Evolutionary conservation across 768 basidiomycete genomes (phyloP).

Genomic region (Kwoniella shandongensis): DNA sequence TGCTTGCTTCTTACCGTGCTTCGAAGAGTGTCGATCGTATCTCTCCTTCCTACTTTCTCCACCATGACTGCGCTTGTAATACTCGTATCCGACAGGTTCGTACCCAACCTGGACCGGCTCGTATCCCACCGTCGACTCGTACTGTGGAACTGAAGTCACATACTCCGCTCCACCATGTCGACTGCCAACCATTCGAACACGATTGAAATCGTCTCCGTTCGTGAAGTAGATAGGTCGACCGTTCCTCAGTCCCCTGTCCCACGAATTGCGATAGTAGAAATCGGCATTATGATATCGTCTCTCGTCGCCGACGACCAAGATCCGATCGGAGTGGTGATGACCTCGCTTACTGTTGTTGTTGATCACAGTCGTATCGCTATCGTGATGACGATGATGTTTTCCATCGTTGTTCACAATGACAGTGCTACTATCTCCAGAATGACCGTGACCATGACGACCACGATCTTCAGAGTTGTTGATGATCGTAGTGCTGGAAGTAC

Average conservation of each 20-base stretch:
- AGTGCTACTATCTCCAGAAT: constrained; percentile 8
- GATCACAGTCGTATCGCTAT: constrained; percentile 2
- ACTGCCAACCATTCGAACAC: constrained; percentile 15
- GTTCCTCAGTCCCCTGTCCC: constrained; percentile 12
- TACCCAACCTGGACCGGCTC: not conserved
- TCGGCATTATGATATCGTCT: constrained; percentile 21
- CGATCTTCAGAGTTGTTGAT: constrained; percentile 12
- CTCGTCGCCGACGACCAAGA: constrained; percentile 18
- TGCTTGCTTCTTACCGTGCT: not conserved
- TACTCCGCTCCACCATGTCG: not conserved
- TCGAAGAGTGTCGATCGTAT: not conserved
- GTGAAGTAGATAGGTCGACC: constrained; percentile 24
- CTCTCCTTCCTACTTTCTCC: not conserved
- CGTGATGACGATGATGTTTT: constrained; percentile 2
- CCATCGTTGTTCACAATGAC: constrained; percentile 2
- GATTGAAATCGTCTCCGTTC: constrained; percentile 19
- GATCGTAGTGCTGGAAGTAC: constrained; percentile 9
- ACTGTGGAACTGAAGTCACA: constrained; percentile 1
- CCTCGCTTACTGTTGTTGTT: constrained; percentile 20
- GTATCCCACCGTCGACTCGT: constrained; percentile 1
- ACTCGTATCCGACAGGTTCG: constrained; percentile 5
- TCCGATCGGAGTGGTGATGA: constrained; percentile 18
- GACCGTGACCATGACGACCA: constrained; percentile 10
- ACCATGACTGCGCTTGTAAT: constrained; percentile 8
- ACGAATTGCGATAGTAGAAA: constrained; percentile 19